These are phyloP conservation scores for Botrytis pseudocinerea DNA, from an alignment of 2,329 filamentous ascomycete genomes.

Conservation along the genomic window DNA sequence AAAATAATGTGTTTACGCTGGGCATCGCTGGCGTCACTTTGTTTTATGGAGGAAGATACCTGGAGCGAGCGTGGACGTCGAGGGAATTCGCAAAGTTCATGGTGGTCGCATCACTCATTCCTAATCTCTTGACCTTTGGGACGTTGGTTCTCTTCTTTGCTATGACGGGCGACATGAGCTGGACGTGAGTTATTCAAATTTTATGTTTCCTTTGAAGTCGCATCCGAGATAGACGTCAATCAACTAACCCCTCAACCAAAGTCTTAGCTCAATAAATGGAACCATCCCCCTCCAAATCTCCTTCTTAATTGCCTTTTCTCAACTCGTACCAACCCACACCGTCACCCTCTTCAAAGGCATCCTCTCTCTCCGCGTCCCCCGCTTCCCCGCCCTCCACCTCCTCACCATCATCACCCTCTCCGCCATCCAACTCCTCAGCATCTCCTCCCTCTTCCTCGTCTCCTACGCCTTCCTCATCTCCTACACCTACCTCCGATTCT, in stretches of 20 bases:
- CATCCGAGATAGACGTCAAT: constrained; percentile 31
- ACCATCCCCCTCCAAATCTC: constrained; percentile 87
- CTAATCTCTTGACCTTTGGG: constrained; percentile 74
- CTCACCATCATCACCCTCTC: constrained; percentile 69
- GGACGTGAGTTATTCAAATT: constrained; percentile 59
- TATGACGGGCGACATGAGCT: constrained; percentile 64
- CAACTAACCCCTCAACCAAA: constrained; percentile 43
- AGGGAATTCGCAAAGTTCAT: constrained; percentile 91
- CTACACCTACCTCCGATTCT: constrained; percentile 97
- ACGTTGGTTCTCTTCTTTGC: constrained; percentile 73
- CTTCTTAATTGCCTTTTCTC: constrained; percentile 96
- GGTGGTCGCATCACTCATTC: constrained; percentile 71
- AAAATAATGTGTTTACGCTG: constrained; percentile 89
- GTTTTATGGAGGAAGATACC: constrained; percentile 90
- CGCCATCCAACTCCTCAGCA: constrained; percentile 59
- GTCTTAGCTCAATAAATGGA: constrained; percentile 79
- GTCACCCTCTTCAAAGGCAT: constrained; percentile 89
- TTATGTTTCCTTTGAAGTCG: constrained; percentile 28
- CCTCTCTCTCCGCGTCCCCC: constrained; percentile 80
- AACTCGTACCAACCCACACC: constrained; percentile 95
- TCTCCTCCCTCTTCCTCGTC: constrained; percentile 76
- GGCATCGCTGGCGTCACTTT: constrained; percentile 74
- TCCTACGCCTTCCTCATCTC: constrained; percentile 80
- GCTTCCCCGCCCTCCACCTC: constrained; percentile 72
- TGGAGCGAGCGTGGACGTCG: constrained; percentile 94